Base-by-base conservation (phyloP, 2,329 filamentous ascomycete genomes). In the Massarina eburnea region DNA sequence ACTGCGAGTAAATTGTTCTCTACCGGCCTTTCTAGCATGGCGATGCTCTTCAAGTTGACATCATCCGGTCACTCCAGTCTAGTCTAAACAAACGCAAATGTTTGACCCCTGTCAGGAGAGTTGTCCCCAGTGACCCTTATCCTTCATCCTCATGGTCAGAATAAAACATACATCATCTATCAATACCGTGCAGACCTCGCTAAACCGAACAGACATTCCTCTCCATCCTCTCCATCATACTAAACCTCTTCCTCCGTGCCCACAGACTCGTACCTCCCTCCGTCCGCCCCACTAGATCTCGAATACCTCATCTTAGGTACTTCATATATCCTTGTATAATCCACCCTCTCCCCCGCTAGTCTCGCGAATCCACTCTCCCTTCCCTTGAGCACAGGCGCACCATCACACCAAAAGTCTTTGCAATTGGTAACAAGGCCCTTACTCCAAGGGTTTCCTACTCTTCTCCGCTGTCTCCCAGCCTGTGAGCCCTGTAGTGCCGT, bases 331-430 rank as follows among this genome's bases (percentile, higher is more conserved):
- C 81, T 82, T 17, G 88, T 88, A 70, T 96, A 99, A 72, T 96
- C 90, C 37, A 99, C 82, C 30, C 80, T 75, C 60, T 88, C 80
- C 2, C 94, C 92, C 12, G 84, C 89, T 7, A 99, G 73, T 67
- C 91, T 74, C 0, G 88, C 91, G 34, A 79, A 78, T 10, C 91
- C 91, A 40, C 82, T 86, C 60, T 89, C 83, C 46, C 86, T 80
- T 58, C 79, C 82, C 9, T 86, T 84, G 66, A 96, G 92, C 15
- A 95, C 70, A 0, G 92, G 88, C 2, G 88, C 85, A 1, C 89
- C 84, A 66, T 97, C 94, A 61, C 88, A 92, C 90, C 91, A 97
- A 68, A 99, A 99, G 71, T 99, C 95, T 55, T 83, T 86, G 72
- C 94, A 99, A 66, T 99, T 99, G 48, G 85, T 81, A n/a, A 95